Percentiles rank a stretch among this genome's conserved stretches.
Evolutionary conservation across 164 flowering plant genomes (phyloP).

Genomic region (Magnolia officinalis): DNA sequence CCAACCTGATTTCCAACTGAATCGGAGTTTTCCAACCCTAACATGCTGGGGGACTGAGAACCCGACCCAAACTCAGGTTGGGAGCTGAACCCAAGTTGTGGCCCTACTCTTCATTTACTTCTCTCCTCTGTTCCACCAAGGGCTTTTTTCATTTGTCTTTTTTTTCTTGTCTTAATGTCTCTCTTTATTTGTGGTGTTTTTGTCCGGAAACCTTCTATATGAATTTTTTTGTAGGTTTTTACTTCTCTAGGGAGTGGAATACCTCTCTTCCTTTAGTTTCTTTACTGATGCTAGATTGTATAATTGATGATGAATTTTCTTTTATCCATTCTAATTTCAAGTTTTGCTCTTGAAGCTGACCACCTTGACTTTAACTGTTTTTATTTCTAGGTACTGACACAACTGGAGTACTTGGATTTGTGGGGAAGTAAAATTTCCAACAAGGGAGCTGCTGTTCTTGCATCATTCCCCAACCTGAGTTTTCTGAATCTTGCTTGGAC

Average conservation of each 20-base stretch:
- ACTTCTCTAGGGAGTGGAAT: background rate
- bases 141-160: too few relatives aligned
- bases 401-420: constrained; percentile 67
- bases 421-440: constrained; percentile 90
- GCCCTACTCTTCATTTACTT: too few relatives aligned
- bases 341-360: background rate
- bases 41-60: too few relatives aligned
- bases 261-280: background rate
- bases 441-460: constrained; percentile 46
- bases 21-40: too few relatives aligned
- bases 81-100: too few relatives aligned
- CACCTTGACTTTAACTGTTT: background rate
- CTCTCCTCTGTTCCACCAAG: too few relatives aligned
- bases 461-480: constrained; percentile 51
- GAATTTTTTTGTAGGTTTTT: background rate
- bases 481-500: constrained; percentile 91
- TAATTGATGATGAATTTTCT: background rate
- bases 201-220: background rate
- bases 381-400: constrained; percentile 52
- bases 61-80: too few relatives aligned
- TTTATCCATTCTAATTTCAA: background rate
- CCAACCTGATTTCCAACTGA: too few relatives aligned
- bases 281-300: background rate
- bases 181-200: too few relatives aligned
- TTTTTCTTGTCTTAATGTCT: too few relatives aligned